Evolutionary conservation across 768 basidiomycete species (phyloP).

Genomic region (Trametes elegans): DNA sequence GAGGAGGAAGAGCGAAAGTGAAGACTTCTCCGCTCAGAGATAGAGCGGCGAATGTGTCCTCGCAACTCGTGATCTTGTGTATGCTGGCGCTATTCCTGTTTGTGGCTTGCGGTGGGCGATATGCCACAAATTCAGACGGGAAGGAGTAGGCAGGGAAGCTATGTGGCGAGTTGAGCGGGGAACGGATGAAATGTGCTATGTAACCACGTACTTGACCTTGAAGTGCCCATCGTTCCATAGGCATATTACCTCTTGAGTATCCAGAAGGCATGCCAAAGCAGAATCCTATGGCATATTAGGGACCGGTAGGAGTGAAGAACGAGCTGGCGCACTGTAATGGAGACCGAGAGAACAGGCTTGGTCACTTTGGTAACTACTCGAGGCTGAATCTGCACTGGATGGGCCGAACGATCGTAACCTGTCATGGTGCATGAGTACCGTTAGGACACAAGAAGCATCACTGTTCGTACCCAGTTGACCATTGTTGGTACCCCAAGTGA

Average conservation of each 20-base stretch:
- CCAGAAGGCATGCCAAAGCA: constrained; percentile 78
- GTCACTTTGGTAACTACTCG: constrained; percentile 78
- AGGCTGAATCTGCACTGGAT: constrained; percentile 73
- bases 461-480: constrained; percentile 77
- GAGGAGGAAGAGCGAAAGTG: constrained; percentile 57
- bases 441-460: neutral
- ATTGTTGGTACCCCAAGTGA: constrained; percentile 90
- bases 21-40: constrained; percentile 90
- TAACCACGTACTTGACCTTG: constrained; percentile 63
- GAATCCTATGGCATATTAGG: constrained; percentile 52
- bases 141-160: constrained; percentile 80
- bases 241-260: constrained; percentile 79
- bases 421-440: neutral
- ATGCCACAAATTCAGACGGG: constrained; percentile 71
- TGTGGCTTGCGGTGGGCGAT: constrained; percentile 77
- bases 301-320: neutral
- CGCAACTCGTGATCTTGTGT: constrained; percentile 75
- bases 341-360: constrained; percentile 66
- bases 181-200: neutral
- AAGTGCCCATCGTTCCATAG: constrained; percentile 74
- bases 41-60: constrained; percentile 79
- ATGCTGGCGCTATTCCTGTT: constrained; percentile 70
- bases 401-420: constrained; percentile 78
- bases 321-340: constrained; percentile 56
- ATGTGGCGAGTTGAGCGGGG: neutral